Conservation (phyloP, 2,329 filamentous ascomycete genomes). For the Paecilomyces fulvus region DNA sequence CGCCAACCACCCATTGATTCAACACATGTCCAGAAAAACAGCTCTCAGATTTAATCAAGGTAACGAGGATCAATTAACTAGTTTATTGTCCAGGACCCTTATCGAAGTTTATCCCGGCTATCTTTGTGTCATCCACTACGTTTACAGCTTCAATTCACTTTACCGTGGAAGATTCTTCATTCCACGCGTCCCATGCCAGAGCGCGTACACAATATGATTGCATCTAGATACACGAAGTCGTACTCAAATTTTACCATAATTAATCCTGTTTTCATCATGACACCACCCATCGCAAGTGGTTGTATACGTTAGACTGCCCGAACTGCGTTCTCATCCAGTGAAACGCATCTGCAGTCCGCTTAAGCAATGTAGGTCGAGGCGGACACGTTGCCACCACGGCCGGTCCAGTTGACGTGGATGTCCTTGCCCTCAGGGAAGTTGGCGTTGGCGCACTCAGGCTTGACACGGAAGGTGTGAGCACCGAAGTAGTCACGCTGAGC, state of each 20-base stretch:
- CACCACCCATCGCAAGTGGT: neutral
- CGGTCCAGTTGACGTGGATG: slow-evolving; percentile 99
- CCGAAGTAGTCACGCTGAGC: slow-evolving; percentile 99
- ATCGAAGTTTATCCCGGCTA: neutral
- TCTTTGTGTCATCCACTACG: neutral
- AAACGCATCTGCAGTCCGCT: slow-evolving; percentile 14
- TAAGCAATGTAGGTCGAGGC: slow-evolving; percentile 98
- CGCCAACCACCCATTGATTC: neutral
- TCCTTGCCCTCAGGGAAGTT: slow-evolving; percentile 80
- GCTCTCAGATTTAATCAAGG: neutral
- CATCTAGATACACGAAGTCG: slow-evolving; percentile 8
- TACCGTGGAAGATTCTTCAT: neutral
- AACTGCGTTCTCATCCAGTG: slow-evolving; percentile 3
- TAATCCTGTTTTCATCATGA: slow-evolving; percentile 1
- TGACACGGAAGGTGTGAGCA: slow-evolving; percentile 81
- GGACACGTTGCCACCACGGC: slow-evolving; percentile 91
- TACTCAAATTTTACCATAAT: slow-evolving; percentile 1
- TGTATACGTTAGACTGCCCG: neutral
- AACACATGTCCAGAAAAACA: neutral
- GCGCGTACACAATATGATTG: slow-evolving; percentile 2
- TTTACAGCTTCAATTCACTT: neutral
- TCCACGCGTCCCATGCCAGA: slow-evolving; percentile 1
- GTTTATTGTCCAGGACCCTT: neutral
- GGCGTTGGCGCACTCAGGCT: slow-evolving; percentile 66
- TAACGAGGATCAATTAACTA: neutral